These are phyloP conservation scores for Saccharata proteae DNA, from an alignment of 2,329 filamentous ascomycete species.

Conservation along the genomic window DNA sequence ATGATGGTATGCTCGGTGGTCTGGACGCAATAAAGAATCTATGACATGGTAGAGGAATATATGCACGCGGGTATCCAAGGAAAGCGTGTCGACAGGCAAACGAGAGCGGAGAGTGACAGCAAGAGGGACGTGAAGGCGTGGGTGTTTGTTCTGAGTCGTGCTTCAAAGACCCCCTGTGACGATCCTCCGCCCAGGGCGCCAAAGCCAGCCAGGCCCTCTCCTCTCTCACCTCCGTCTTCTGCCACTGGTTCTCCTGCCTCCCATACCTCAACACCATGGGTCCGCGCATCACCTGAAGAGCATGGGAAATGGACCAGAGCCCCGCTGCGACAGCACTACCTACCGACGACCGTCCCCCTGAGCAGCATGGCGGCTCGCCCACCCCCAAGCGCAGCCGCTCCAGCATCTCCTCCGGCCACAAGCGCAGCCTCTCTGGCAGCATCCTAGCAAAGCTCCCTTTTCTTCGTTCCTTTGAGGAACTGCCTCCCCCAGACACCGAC, in stretches of 20 bases:
- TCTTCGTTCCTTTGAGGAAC: slow-evolving; percentile 38
- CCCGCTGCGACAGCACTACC: slow-evolving; percentile 1
- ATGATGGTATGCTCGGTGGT: no score
- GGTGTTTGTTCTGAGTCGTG: no score
- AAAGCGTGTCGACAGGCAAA: no score
- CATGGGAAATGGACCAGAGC: slow-evolving; percentile 15
- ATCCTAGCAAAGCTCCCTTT: slow-evolving; percentile 61
- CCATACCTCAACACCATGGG: no score
- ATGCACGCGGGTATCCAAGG: no score
- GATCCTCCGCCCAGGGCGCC: not conserved
- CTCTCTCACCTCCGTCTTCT: no score
- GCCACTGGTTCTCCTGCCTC: no score
- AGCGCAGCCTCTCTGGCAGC: slow-evolving; percentile 48
- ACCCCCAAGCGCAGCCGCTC: not conserved
- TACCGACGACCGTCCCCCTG: slow-evolving; percentile 2
- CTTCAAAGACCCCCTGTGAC: no score
- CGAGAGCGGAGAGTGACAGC: slow-evolving; percentile 7
- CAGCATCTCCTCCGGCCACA: slow-evolving; percentile 22
- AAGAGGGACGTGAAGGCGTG: slow-evolving; percentile 1
- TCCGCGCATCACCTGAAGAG: slow-evolving; percentile 11
- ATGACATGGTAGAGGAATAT: no score
- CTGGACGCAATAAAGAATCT: no score
- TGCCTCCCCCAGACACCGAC: not conserved
- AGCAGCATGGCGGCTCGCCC: not conserved
- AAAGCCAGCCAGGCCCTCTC: not conserved